phyloP scores from a whole-genome alignment of 495 filamentous ascomycete species.

The Aspergillus nidulans region DNA sequence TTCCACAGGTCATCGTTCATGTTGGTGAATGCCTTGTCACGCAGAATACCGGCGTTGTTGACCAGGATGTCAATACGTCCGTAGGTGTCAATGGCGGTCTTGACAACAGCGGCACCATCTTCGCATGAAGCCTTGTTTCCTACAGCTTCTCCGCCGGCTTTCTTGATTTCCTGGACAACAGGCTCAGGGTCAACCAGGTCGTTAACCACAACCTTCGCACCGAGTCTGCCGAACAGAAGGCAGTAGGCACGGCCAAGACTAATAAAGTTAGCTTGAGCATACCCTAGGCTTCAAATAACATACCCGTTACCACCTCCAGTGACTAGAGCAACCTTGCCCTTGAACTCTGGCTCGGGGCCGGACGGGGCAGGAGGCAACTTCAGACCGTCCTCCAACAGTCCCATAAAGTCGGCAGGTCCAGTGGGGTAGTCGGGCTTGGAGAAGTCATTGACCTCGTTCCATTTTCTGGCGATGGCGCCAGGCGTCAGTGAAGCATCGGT shows the following conservation, averaged over 20 bases:
- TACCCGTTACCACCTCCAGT: slow-evolving; percentile 88
- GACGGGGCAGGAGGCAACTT: slow-evolving; percentile 69
- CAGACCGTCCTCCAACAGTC: slow-evolving; percentile 77
- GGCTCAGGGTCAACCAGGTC: slow-evolving; percentile 90
- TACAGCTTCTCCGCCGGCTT: slow-evolving; percentile 83
- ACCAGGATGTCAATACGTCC: slow-evolving; percentile 91
- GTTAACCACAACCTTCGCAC: slow-evolving; percentile 91
- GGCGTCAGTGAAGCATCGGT: slow-evolving; percentile 85
- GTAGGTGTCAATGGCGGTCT: slow-evolving; percentile 87
- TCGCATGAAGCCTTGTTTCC: slow-evolving; percentile 92
- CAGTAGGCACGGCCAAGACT: slow-evolving; percentile 91
- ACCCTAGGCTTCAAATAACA: slow-evolving; percentile 11
- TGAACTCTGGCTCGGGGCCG: slow-evolving; percentile 80
- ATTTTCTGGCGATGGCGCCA: slow-evolving; percentile 80
- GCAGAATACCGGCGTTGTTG: slow-evolving; percentile 96
- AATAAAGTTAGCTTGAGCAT: slow-evolving; percentile 6
- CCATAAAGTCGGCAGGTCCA: slow-evolving; percentile 87
- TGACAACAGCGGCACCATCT: slow-evolving; percentile 89
- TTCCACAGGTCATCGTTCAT: slow-evolving; percentile 97
- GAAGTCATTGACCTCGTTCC: slow-evolving; percentile 85
- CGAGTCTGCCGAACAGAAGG: slow-evolving; percentile 83
- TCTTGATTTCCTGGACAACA: slow-evolving; percentile 87
- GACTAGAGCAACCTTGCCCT: slow-evolving; percentile 83
- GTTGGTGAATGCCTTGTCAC: slow-evolving; percentile 96
- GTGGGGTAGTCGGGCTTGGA: slow-evolving; percentile 76